Base-by-base conservation (phyloP, 1,139 yeast species). In the Lodderomyces oxycetoniae region DNA sequence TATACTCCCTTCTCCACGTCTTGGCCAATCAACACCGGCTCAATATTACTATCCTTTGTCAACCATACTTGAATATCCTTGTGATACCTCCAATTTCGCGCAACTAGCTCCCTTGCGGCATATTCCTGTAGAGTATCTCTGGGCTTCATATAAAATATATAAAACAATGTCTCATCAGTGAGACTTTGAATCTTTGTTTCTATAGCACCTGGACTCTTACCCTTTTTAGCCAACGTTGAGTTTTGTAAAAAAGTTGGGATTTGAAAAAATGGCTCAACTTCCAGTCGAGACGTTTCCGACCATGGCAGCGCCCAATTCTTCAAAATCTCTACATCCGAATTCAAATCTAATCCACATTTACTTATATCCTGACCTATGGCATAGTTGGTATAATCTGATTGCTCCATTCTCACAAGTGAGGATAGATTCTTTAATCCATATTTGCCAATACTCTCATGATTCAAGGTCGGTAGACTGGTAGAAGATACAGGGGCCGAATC, bases 31-130 rank as follows among this genome's bases (percentile, higher is more conserved):
- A 81, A 82, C 11, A 86, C 76, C 0, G 97, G 96, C 55, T 91
- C 97, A 43, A 82, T 79, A 49, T 79, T 76, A 26, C 95, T 86
- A 51, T 89, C 96, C 59, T 91, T 93, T 11, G 98, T 91, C 41
- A 93, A 66, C 98, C 98, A 93, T 32, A 93, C 88, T 60, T 89
- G 94, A 39, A 91, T 74, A 43, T 87, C 95, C 60, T 89, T 91
- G 60, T 93, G 98, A 52, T 86, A 93, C 45, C 98, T 74, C 99
- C 99, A 93, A 59, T 89, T 91, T 47, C 98, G 73, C 41, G 80
- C 80, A 50, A 78, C 79, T 49, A 93, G 72, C 56, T 91, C 98
- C 39, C 91, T 71, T 1, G 97, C 95, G 3, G 95, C 94, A 39
- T 87, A 74, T 56, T 93, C 98, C 57, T 93, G 99, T 57, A 91